A percentile compares a stretch with the other conserved stretches of the same genome.
phyloP scores from a whole-genome alignment of 306 rosid species.

The Hippophae rhamnoides region DNA sequence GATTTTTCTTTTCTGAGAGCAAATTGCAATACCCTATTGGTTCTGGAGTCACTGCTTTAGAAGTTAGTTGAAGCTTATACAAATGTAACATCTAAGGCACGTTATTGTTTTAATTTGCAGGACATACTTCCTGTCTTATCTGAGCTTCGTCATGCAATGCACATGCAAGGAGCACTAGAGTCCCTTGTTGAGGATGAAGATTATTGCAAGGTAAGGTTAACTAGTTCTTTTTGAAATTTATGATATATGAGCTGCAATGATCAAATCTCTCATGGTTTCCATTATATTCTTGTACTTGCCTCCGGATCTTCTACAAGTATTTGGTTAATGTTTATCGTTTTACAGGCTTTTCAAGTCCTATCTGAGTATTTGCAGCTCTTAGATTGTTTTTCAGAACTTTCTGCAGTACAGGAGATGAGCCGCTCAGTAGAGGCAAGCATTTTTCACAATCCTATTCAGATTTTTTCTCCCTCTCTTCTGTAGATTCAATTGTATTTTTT shows the following conservation, averaged over 20 bases:
- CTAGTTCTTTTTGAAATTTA: conserved; percentile 22
- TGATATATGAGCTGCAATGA: conserved; percentile 10
- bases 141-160: conserved; percentile 71
- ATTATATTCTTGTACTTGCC: conserved; percentile 14
- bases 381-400: conserved; percentile 81
- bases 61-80: not conserved
- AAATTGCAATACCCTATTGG: not conserved
- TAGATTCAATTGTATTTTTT: not conserved
- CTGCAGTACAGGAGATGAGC: conserved; percentile 90
- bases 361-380: conserved; percentile 90
- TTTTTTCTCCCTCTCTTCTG: conserved; percentile 1
- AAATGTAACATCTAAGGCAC: not conserved
- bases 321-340: conserved; percentile 18
- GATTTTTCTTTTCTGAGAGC: not conserved
- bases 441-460: conserved; percentile 7
- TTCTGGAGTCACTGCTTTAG: not conserved
- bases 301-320: conserved; percentile 6
- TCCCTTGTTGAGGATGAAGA: conserved; percentile 80
- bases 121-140: conserved; percentile 75
- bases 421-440: conserved; percentile 78
- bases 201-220: conserved; percentile 74
- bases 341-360: conserved; percentile 94
- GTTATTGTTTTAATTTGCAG: conserved; percentile 29
- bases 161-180: conserved; percentile 86
- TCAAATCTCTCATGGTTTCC: conserved; percentile 4